Conservation (phyloP, 164 flowering plant species). For the Chimonanthus praecox region DNA sequence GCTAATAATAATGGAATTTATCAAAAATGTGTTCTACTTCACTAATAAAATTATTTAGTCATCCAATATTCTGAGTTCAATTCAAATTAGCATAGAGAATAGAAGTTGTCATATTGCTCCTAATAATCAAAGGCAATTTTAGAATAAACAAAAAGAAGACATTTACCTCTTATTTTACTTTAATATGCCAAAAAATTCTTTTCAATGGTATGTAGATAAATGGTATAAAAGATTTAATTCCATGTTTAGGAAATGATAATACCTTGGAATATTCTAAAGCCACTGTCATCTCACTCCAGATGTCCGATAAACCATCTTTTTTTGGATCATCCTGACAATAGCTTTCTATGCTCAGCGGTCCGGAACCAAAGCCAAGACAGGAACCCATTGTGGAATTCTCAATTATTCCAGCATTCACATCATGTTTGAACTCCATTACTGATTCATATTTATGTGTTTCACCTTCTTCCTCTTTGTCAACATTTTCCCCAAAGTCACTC, state of each 20-base stretch:
- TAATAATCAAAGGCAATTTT: neutral
- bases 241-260: constrained; percentile 7
- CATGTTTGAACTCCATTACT: neutral
- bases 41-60: too few species aligned
- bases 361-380: neutral
- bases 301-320: constrained; percentile 57
- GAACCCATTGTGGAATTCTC: constrained; percentile 42
- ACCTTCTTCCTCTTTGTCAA: neutral
- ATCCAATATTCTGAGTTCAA: too few species aligned
- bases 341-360: constrained; percentile 1
- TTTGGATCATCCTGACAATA: constrained; percentile 11
- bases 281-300: constrained; percentile 73
- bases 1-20: too few species aligned
- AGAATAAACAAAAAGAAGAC: too few species aligned
- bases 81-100: neutral
- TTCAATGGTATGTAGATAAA: neutral
- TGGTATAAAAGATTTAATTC: neutral
- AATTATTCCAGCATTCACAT: constrained; percentile 14
- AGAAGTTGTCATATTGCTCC: neutral
- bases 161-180: neutral
- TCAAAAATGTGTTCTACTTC: too few species aligned
- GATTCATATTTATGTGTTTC: neutral
- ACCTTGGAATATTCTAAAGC: constrained; percentile 79
- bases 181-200: neutral
- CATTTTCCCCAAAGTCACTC: neutral